Percentiles rank a stretch among this genome's conserved stretches.
These are phyloP conservation scores for Tulasnella calospora DNA, from an alignment of 768 basidiomycete species.

Conservation along the genomic window DNA sequence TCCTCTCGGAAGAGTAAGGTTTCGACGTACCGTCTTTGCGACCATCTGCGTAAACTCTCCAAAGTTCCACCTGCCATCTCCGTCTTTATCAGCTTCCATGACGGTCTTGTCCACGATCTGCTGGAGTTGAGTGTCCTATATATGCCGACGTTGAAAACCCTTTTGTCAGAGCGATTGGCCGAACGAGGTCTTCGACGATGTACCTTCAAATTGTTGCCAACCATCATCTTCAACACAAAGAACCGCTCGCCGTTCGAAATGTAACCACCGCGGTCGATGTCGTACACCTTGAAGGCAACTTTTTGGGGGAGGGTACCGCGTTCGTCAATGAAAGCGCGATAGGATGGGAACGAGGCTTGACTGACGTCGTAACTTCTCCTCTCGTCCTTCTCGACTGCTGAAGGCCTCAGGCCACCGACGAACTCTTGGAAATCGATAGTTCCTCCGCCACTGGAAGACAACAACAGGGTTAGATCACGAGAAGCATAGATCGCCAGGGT, in stretches of 20 bases:
- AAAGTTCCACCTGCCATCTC: too few relatives aligned
- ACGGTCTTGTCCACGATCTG: too few relatives aligned
- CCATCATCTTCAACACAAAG: constrained; percentile 99
- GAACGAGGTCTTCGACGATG: too few relatives aligned
- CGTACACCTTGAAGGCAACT: constrained; percentile 99
- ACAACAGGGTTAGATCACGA: background rate
- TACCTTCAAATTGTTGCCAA: constrained; percentile 96
- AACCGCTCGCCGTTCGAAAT: constrained; percentile 99
- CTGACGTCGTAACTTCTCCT: constrained; percentile 93
- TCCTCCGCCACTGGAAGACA: constrained; percentile 76
- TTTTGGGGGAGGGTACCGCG: constrained; percentile 6
- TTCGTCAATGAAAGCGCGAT: constrained; percentile 16
- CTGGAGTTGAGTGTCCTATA: too few relatives aligned
- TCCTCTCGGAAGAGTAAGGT: too few relatives aligned
- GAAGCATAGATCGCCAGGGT: background rate
- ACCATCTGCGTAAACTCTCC: too few relatives aligned
- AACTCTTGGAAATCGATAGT: constrained; percentile 99
- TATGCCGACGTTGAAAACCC: too few relatives aligned
- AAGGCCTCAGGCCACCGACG: constrained; percentile 94
- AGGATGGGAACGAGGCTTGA: constrained; percentile 28
- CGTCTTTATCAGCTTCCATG: too few relatives aligned
- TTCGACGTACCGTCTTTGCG: too few relatives aligned
- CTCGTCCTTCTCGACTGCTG: constrained; percentile 90
- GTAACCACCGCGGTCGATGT: constrained; percentile 94
- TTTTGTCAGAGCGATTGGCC: too few relatives aligned